Base-by-base conservation (phyloP, 2,329 filamentous ascomycete genomes). In the Fusarium veterinarium region DNA sequence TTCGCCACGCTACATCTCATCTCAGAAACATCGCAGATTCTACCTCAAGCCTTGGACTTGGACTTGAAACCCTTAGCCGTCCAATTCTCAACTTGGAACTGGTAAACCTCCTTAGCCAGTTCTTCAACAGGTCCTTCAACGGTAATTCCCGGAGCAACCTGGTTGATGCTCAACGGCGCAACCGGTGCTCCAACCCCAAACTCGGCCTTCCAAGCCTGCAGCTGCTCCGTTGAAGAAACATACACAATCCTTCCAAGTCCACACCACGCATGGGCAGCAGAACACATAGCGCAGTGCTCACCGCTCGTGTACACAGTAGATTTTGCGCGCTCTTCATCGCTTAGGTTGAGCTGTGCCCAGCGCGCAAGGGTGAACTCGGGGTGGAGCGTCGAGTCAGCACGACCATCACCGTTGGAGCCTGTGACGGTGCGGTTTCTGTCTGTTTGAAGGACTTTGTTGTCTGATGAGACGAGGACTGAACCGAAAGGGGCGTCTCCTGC, bases 221-320 rank as follows among this genome's bases (percentile, higher is more conserved):
- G 75, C 60, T 81, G 80, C 20, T 63, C 61, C 12, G 80, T 75
- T 0, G 80, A 82, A 5, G 78, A 73, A 8, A 75, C 75, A 56
- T 80, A 83, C 16, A 82, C 78, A 30, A 83, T 82, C 37, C 76
- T 76, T 3, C 81, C 81, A 20, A 83, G 69, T 1, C 81, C 81
- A 8, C 76, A 78, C 64, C 78, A 81, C 2, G 78, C 81, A 41
- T 83, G 81, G 3, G 80, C 80, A 3, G 80, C 76, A 8, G 81
- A 75, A 45, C 81, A 83, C 81, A 83, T 83, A 49, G 79, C 67
- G 68, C 81, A 83, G 63, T 82, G 81, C 68, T 83, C 81, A 3
- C 81, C 81, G 2, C 81, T 81, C 7, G 81, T 83, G 57, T 83
- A 83, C 5, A 83, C 77, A 5, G 77, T 80, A 0, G 79, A 73